Evolutionary conservation across 768 basidiomycete genomes (phyloP).

Genomic region (Leccinellum rugosiceps): DNA sequence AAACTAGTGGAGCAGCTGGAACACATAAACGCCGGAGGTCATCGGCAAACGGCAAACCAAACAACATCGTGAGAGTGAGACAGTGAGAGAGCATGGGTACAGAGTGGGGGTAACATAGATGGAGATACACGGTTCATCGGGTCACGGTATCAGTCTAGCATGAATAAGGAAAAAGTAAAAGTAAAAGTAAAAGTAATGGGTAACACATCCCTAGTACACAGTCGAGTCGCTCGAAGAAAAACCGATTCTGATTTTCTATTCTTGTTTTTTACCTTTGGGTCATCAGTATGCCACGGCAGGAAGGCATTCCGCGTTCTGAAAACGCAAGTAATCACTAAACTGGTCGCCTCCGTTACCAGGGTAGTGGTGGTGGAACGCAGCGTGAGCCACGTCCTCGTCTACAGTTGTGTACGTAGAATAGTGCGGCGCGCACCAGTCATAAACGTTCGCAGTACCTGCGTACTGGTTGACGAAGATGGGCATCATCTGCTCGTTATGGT

Average conservation of each 20-base stretch:
- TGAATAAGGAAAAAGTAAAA: neutral
- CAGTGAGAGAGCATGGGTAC: conserved; percentile 1
- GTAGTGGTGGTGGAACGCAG: conserved; percentile 12
- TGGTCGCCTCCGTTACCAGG: neutral
- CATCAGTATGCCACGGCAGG: conserved; percentile 21
- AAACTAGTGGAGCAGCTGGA: neutral
- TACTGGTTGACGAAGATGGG: conserved; percentile 32
- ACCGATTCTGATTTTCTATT: conserved; percentile 1
- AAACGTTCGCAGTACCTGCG: conserved; percentile 9
- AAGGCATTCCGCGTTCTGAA: conserved; percentile 13
- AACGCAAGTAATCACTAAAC: conserved; percentile 18
- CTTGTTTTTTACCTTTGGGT: neutral
- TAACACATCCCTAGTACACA: neutral
- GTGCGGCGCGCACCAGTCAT: conserved; percentile 26
- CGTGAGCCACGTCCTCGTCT: neutral
- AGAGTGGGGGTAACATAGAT: conserved; percentile 2
- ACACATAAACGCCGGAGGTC: neutral
- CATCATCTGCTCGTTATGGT: conserved; percentile 11
- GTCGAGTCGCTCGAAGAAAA: neutral
- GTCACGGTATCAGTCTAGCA: conserved; percentile 4
- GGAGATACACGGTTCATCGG: neutral
- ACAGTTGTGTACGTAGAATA: conserved; percentile 10
- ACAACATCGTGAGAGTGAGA: neutral
- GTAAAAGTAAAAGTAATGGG: neutral
- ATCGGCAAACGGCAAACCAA: neutral